Evolutionary conservation across 129 eudicot genomes (phyloP).

Genomic region (Tagetes patula): DNA sequence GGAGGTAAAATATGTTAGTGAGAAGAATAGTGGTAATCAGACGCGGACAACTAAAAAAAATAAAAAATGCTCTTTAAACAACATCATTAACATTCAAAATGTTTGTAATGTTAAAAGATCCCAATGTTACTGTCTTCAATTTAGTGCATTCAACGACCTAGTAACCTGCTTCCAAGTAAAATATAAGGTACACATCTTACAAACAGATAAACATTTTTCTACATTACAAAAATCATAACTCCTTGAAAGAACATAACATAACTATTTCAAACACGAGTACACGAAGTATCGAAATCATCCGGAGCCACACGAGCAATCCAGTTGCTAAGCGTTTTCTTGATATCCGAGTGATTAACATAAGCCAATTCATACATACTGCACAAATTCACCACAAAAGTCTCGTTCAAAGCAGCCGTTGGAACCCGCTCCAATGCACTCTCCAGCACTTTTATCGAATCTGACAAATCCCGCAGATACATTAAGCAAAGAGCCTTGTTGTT

Average conservation of each 20-base stretch:
- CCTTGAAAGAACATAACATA: not conserved
- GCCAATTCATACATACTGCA: conserved; percentile 99
- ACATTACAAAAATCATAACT: not conserved
- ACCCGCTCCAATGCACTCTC: conserved; percentile 87
- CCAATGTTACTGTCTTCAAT: not conserved
- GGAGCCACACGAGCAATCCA: conserved; percentile 99
- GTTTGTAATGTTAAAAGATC: not conserved
- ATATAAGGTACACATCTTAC: not conserved
- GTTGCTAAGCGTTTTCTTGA: conserved; percentile 82
- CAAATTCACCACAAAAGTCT: conserved; percentile 86
- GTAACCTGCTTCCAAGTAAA: not conserved
- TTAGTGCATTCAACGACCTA: not conserved
- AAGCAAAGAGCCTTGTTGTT: conserved; percentile 91
- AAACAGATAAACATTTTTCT: not conserved
- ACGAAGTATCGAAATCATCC: conserved; percentile 86
- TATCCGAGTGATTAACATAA: conserved; percentile 77
- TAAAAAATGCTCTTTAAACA: no score
- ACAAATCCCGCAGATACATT: conserved; percentile 90
- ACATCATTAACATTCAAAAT: no score
- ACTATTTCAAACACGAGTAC: conserved; percentile 64
- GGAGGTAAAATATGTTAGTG: no score
- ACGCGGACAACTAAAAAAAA: no score
- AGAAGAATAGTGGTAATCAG: no score
- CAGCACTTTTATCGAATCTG: conserved; percentile 87
- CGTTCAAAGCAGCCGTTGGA: conserved; percentile 73